phyloP scores from a whole-genome alignment of 768 basidiomycete species.

The Boletus edulis region DNA sequence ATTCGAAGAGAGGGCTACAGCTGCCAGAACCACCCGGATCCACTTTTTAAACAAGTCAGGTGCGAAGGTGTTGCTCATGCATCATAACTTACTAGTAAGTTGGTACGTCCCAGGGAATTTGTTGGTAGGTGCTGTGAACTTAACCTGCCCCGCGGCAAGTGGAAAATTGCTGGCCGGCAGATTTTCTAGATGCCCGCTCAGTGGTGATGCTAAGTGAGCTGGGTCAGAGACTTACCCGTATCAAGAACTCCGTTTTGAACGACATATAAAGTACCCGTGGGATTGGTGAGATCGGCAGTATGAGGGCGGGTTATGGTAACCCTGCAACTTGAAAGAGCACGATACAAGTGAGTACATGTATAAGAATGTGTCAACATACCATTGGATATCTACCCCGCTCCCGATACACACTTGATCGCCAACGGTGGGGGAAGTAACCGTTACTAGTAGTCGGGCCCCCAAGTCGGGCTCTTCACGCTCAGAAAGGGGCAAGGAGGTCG shows the following conservation, averaged over 20 bases:
- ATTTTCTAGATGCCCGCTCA: conserved; percentile 17
- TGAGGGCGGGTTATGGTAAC: too few relatives aligned
- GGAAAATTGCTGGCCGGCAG: conserved; percentile 24
- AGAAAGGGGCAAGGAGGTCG: conserved; percentile 4
- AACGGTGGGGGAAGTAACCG: too few relatives aligned
- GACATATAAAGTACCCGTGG: conserved; percentile 27
- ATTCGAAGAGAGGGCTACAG: conserved; percentile 15
- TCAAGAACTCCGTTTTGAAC: conserved; percentile 20
- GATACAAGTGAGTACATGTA: not conserved
- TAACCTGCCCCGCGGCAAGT: too few relatives aligned
- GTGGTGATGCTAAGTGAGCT: not conserved
- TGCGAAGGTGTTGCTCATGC: not conserved
- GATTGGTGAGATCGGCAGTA: conserved; percentile 9
- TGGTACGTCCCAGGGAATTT: conserved; percentile 27
- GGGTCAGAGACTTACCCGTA: conserved; percentile 20
- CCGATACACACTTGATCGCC: too few relatives aligned
- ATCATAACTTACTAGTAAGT: conserved; percentile 28
- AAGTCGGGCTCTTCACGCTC: too few relatives aligned
- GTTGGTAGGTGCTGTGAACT: too few relatives aligned
- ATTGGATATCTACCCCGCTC: not conserved
- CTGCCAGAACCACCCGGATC: conserved; percentile 32
- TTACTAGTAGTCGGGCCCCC: too few relatives aligned
- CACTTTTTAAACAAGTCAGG: conserved; percentile 22
- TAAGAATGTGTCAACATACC: conserved; percentile 20
- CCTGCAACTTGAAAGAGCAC: conserved; percentile 21